Conservation (phyloP, 331 rosid genomes). For the Phaseolus coccineus region DNA sequence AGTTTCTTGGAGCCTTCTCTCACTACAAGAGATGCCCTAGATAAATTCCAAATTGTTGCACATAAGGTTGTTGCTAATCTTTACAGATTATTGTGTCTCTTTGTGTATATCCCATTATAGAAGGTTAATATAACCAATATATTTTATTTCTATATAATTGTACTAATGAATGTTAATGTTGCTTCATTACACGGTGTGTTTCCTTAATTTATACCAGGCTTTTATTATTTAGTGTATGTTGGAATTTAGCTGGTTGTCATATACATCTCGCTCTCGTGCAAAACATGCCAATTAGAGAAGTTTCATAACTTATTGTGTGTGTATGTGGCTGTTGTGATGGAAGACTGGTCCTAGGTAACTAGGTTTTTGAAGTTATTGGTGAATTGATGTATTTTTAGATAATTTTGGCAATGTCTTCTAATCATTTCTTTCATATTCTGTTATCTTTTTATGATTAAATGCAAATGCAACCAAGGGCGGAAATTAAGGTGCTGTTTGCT, state of each 20-base stretch:
- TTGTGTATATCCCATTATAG: neutral
- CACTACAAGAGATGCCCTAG: slow-evolving; percentile 88
- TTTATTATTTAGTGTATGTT: neutral
- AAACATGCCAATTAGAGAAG: neutral
- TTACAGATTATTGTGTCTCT: slow-evolving; percentile 10
- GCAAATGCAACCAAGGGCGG: neutral
- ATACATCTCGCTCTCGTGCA: neutral
- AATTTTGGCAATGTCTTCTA: slow-evolving; percentile 21
- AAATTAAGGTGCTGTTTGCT: neutral
- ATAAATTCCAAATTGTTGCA: slow-evolving; percentile 86
- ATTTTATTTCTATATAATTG: neutral
- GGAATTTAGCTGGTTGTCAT: neutral
- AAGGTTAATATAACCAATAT: neutral
- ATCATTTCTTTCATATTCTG: neutral
- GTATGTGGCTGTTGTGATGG: slow-evolving; percentile 8
- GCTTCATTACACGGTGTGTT: slow-evolving; percentile 2
- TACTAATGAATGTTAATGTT: neutral
- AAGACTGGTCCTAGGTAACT: slow-evolving; percentile 10
- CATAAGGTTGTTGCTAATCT: slow-evolving; percentile 71
- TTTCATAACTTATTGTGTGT: slow-evolving; percentile 12
- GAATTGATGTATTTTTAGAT: neutral
- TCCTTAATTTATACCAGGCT: neutral
- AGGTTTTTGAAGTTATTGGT: slow-evolving; percentile 8
- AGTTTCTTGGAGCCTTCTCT: slow-evolving; percentile 80
- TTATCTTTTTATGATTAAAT: slow-evolving; percentile 6